Base-by-base conservation (phyloP, 352 stramenopile genomes). In the Phytophthora foliorum region DNA sequence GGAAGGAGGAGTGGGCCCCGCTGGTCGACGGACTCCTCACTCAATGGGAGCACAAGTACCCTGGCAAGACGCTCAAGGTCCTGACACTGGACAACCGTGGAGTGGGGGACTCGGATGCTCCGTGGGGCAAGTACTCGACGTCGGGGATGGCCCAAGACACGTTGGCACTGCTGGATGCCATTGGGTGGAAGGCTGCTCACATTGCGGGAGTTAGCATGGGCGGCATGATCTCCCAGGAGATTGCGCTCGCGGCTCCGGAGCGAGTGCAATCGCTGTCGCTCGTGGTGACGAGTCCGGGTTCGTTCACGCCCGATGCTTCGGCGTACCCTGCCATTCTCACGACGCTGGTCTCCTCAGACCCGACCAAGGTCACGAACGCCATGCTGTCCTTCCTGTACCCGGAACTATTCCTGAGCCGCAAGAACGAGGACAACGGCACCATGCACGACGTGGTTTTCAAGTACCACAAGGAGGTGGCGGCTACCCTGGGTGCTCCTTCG, bases 151-250 rank as follows among this genome's bases (percentile, higher is more conserved):
- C 84, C 2, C 64, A 78, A 27, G 84, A 92, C 32, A 72, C 80
- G n/a, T 44, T 92, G 16, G 80, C 74, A n/a, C 67, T 92, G 9
- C 60, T 90, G 65, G 75, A 90, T 34, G 60, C 66, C 36, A 53
- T 92, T n/a, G 61, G 68, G 2, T 92, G 84, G 84, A 24, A 77
- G 11, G 63, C 69, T 11, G 81, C 81, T 9, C 81, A 91, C 42
- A 44, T 92, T 45, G 77, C 76, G 1, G 84, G 84, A 44, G 78
- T 77, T 32, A 90, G 81, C 41, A 89, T 92, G 82, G 85, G 85
- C 17, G 82, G 85, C 6, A 93, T 93, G 85, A 91, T 93, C 57
- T 67, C 81, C 7, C 74, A 88, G 19, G 82, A 93, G 57, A 63
- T 93, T 5, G 79, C 80, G 1, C 59, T 76, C 1, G 49, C 57